Evolutionary conservation across 2,329 filamentous ascomycete species (phyloP), one percentile per base, ranked within the genome.

Genomic region (Golovinomyces cichoracearum): DNA sequence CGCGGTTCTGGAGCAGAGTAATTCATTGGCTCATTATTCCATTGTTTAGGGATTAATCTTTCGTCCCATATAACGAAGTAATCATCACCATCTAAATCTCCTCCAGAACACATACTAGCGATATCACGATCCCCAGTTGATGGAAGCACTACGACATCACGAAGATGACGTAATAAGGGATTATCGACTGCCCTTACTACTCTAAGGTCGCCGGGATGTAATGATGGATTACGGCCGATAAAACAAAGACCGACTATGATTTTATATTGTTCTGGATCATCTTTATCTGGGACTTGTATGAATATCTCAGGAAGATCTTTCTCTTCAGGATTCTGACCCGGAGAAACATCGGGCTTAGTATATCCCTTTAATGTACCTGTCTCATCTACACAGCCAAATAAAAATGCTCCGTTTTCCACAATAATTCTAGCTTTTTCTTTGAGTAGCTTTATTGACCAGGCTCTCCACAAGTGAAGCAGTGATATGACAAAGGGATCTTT

Each of bases 71-170:
- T 80, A 4, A 95, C 76, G 49, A 95, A 78, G 60, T 85, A 98
- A 59, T 98, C 90, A 57, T 98, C 90, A 0, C 90, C 90, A 58
- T 98, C 90, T 0, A 98, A 70, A 58, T 98, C 90, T 0, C 90
- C 90, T 1, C 90, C 90, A 3, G 90, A 93, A 53, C 90, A 85
- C 88, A 95, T 95, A 57, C 81, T 85, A 0, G 86, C 76, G 21
- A 98, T 65, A 53, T 93, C 84, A 15, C 80, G 71, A 58, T 94
- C 84, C 0, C 88, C 88, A 0, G 68, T 78, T 31, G 82, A 75
- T 0, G 90, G 83, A 45, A 98, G 79, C 0, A 95, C 85, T 1
- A 95, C 78, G 0, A 92, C 82, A 58, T 95, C 78, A 50, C 73
- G 78, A 3, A 94, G 68, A 57, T 94, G 83, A 42, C 69, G 73